Base-by-base conservation (phyloP, 176 grass and related monocot genomes). In the Cocos nucifera region DNA sequence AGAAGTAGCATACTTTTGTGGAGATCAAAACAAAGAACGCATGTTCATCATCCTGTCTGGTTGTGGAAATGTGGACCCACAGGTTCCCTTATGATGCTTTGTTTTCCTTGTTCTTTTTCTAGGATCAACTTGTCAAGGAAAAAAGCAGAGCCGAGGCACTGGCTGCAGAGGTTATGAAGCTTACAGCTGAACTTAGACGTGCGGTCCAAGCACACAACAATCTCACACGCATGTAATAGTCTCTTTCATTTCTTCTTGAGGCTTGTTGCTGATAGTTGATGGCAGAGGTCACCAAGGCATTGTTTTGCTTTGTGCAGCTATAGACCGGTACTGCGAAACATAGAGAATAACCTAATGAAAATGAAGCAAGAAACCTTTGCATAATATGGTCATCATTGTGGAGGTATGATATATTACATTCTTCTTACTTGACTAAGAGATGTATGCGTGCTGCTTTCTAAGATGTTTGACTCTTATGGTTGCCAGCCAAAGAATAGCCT, bases 321-420 rank as follows among this genome's bases (percentile, higher is more conserved):
- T 59, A 85, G 84, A 66, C 92, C 84, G 62, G 84, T 88, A 50
- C 65, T 97, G 23, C 82, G 67, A 75, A 84, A 85, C 15, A 88
- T 88, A 55, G 92, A 91, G 62, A 82, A 67, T 70, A 90, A 81
- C 50, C 78, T 97, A 53, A 90, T 88, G 81, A 88, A 83, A 85
- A 97, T 97, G 92, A 97, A 97, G 71, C 92, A 91, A 88, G 92
- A 97, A 82, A 88, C 87, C 14, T 91, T 81, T 22, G 53, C 0
- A 89, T 81, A 0, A 79, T 89, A 22, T 58, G 77, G 55, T 82
- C 72, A 90, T 56, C 59, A 19, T 57, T 17, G 26, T 35, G 53
- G 59, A 25, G 19, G 67, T 44, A 22, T 44, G 35, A 44, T 44
- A 14, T 44, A 44, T 44, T 44, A 3, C 35, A 44, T 44, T 44